Base-by-base conservation (phyloP, 2,329 filamentous ascomycete species). In the Microsporum audouinii region DNA sequence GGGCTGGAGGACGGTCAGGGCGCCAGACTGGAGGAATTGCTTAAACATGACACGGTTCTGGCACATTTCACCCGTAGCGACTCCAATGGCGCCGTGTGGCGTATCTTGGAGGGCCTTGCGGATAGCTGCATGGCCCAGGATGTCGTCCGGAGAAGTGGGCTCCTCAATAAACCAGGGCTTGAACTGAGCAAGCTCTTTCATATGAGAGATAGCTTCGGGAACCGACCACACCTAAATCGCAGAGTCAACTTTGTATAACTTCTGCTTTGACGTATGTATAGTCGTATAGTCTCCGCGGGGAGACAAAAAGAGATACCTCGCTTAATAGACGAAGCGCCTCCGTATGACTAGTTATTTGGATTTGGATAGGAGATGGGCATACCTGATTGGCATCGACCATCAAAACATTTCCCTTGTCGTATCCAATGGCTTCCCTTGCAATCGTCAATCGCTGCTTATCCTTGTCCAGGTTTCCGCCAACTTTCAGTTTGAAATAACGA, bases 1-100 rank as follows among this genome's bases (percentile, higher is more conserved):
- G 68, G 94, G 88, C 75, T 96, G 91, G 72, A 89, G 90, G 23
- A 95, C 84, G 69, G 94, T 90, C 68, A 95, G 89, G 63, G 90
- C 89, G 58, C 87, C 87, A 1, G 84, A 79, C 71, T 86, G 83
- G 58, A 96, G 82, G 63, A 95, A 83, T 76, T 96, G 91, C 81
- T 95, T 96, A 83, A 95, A 95, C 69, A 95, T 84, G 66, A 95
- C 88, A 43, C 91, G 85, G 79, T 95, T 96, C 78, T 95, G 91
- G 78, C 89, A 94, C 89, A 95, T 95, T 78, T 96, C 91, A 65
- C 91, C 91, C 0, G 91, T 95, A 5, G 91, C 91, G 3, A 95
- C 91, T 62, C 89, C 89, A 68, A 96, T 89, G 0, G 88, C 85
- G 68, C 73, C 73, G 64, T 76, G 63, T 5, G 73, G 72, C 7